Evolutionary conservation across 2,329 filamentous ascomycete species (phyloP).

Genomic region (Fusarium hostae): DNA sequence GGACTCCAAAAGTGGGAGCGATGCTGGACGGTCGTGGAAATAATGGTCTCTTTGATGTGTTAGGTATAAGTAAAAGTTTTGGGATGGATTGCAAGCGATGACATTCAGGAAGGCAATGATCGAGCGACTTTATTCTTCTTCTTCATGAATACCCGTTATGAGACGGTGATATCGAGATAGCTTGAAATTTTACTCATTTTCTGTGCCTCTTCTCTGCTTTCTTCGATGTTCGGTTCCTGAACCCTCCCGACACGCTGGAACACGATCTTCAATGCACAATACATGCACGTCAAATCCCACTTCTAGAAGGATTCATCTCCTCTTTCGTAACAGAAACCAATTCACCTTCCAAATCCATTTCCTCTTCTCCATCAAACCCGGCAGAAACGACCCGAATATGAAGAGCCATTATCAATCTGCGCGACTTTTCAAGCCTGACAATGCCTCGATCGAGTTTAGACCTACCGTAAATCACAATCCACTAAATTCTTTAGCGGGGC

Average conservation of each 20-base stretch:
- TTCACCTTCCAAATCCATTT: neutral
- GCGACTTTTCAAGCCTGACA: conserved; percentile 1
- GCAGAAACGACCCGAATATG: neutral
- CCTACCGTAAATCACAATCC: conserved; percentile 9
- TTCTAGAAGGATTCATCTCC: neutral
- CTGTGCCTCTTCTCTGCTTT: neutral
- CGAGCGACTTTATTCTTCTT: neutral
- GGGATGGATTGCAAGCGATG: neutral
- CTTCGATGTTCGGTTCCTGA: neutral
- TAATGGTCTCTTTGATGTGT: neutral
- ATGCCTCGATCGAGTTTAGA: conserved; percentile 25
- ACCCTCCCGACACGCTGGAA: neutral
- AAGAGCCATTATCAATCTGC: neutral
- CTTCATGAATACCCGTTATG: neutral
- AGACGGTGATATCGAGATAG: too few species aligned
- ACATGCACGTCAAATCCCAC: neutral
- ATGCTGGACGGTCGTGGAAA: conserved; percentile 1
- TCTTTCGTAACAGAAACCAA: neutral
- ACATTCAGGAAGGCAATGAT: neutral
- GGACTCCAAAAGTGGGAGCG: conserved; percentile 7
- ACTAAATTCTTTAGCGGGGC: conserved; percentile 5
- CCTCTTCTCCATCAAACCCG: neutral
- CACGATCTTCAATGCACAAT: neutral
- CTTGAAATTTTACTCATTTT: neutral
- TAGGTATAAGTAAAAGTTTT: neutral